Evolutionary conservation across 2,329 filamentous ascomycete genomes (phyloP).

Genomic region (Sporothrix pallida): DNA sequence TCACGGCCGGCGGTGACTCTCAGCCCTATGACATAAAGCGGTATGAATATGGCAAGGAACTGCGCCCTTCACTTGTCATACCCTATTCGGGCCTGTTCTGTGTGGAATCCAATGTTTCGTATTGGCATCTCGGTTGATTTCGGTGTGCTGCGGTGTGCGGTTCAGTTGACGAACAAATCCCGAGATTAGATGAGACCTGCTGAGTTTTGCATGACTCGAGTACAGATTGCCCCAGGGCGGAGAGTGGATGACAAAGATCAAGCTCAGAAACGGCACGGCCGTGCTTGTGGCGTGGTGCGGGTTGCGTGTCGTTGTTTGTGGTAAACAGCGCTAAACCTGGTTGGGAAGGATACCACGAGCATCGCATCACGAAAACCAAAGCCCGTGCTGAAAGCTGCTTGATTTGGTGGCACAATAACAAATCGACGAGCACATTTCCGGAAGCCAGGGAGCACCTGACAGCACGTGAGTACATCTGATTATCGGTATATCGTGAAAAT

Average conservation of each 20-base stretch:
- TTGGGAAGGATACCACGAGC: neutral
- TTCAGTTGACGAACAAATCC: neutral
- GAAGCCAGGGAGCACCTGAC: neutral
- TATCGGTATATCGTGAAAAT: neutral
- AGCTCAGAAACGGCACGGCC: neutral
- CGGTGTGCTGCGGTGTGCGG: neutral
- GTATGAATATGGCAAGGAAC: neutral
- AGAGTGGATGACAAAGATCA: no score
- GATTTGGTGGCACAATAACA: neutral
- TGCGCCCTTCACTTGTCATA: neutral
- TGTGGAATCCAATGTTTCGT: neutral
- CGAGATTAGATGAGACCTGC: neutral
- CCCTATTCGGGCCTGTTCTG: neutral
- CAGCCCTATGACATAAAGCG: no score
- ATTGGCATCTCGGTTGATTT: neutral
- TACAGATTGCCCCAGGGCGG: neutral
- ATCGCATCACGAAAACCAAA: constrained; percentile 13
- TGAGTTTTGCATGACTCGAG: neutral
- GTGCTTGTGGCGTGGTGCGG: neutral
- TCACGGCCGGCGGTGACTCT: no score
- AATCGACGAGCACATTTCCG: neutral
- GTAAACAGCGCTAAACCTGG: neutral
- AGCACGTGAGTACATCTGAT: no score
- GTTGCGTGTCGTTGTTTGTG: neutral
- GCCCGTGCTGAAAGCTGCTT: neutral